Evolutionary conservation across 129 eudicot species (phyloP).

Genomic region (Scalesia atractyloides): DNA sequence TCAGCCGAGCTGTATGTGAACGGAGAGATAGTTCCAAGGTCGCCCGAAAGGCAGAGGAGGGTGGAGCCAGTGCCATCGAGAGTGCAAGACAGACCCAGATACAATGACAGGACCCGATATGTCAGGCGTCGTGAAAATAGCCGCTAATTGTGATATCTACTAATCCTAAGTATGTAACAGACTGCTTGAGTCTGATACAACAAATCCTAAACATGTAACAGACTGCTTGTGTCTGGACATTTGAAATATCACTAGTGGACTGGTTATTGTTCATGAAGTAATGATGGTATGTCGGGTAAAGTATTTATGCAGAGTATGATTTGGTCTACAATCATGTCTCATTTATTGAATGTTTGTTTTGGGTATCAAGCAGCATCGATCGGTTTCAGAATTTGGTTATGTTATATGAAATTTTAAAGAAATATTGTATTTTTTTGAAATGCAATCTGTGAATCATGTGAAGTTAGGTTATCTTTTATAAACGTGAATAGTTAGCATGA

Average conservation of each 20-base stretch:
- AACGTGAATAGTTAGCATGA: no score
- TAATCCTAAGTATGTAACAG: no score
- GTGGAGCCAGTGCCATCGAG: conserved; percentile 94
- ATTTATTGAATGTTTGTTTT: neutral
- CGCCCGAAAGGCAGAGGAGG: conserved; percentile 96
- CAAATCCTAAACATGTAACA: conserved; percentile 13
- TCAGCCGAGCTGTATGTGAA: conserved; percentile 93
- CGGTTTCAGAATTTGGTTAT: neutral
- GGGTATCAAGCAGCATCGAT: neutral
- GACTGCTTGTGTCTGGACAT: neutral
- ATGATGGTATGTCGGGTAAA: conserved; percentile 6
- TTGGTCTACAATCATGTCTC: neutral
- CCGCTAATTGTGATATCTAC: conserved; percentile 33
- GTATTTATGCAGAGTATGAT: neutral
- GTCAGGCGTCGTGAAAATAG: conserved; percentile 86
- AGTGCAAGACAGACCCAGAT: conserved; percentile 86
- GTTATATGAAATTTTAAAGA: neutral
- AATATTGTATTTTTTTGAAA: no score
- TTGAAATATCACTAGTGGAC: conserved; percentile 18
- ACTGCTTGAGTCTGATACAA: neutral
- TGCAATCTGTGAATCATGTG: no score
- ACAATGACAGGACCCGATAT: conserved; percentile 90
- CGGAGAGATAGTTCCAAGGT: conserved; percentile 92
- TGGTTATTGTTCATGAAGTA: conserved; percentile 9
- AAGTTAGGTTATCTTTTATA: no score